phyloP scores from a whole-genome alignment of 2,329 filamentous ascomycete genomes.

The Nothophoma quercina region DNA sequence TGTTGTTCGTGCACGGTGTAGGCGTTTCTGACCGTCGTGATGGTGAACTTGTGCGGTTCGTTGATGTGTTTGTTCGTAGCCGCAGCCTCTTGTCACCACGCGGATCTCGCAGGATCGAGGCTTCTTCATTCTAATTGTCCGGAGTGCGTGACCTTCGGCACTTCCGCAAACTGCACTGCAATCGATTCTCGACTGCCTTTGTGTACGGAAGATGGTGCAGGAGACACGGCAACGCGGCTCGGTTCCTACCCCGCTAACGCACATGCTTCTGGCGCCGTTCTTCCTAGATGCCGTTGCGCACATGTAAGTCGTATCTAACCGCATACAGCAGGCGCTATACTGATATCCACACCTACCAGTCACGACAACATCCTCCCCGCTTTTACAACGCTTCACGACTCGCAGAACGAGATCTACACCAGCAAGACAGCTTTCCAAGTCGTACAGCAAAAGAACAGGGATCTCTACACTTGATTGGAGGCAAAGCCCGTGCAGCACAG shows the following conservation, averaged over 20 bases:
- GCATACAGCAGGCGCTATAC: neutral
- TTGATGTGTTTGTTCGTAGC: too few relatives aligned
- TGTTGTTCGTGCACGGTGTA: slow-evolving; percentile 13
- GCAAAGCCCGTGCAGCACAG: slow-evolving; percentile 11
- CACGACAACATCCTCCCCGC: slow-evolving; percentile 12
- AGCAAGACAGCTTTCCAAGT: slow-evolving; percentile 3
- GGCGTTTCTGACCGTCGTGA: too few relatives aligned
- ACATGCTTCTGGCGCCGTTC: slow-evolving; percentile 9
- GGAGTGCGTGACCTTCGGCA: too few relatives aligned
- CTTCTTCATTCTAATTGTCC: slow-evolving; percentile 3
- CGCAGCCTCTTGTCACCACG: slow-evolving; percentile 11
- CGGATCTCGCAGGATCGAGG: slow-evolving; percentile 9
- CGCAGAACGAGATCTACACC: neutral
- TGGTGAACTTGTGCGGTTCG: too few relatives aligned
- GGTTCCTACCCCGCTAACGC: slow-evolving; percentile 10
- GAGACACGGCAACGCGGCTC: too few relatives aligned
- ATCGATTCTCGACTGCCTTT: slow-evolving; percentile 6
- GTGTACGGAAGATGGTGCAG: too few relatives aligned
- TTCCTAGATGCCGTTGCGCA: slow-evolving; percentile 15
- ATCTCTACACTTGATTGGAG: slow-evolving; percentile 15
- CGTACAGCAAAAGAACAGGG: slow-evolving; percentile 2
- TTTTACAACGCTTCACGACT: neutral
- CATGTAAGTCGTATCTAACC: slow-evolving; percentile 1
- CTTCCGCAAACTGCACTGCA: too few relatives aligned
- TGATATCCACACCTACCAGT: too few relatives aligned